phyloP scores from a whole-genome alignment of 495 filamentous ascomycete genomes.

The Aspergillus incahuasiensis region DNA sequence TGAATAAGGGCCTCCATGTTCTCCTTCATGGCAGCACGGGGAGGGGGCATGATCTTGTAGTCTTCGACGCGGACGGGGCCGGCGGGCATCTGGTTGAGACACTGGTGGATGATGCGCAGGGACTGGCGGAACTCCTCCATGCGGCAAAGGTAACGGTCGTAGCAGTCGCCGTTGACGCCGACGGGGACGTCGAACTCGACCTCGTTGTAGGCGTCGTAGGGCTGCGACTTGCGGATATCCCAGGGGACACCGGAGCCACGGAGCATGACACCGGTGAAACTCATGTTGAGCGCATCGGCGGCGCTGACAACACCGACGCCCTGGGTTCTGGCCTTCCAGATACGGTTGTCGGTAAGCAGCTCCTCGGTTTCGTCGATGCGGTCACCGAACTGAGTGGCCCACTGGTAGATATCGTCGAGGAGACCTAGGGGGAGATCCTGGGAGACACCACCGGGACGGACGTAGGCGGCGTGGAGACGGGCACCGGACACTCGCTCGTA shows the following conservation, averaged over 20 bases:
- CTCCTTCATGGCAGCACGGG: constrained; percentile 98
- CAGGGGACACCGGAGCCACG: constrained; percentile 95
- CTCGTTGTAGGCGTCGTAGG: constrained; percentile 95
- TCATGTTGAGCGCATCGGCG: constrained; percentile 89
- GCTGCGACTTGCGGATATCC: constrained; percentile 92
- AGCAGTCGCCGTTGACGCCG: constrained; percentile 95
- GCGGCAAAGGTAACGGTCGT: constrained; percentile 96
- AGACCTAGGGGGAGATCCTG: constrained; percentile 94
- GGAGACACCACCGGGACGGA: constrained; percentile 93
- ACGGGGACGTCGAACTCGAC: constrained; percentile 99
- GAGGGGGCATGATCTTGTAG: constrained; percentile 97
- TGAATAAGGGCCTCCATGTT: constrained; percentile 99
- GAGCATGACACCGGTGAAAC: constrained; percentile 96
- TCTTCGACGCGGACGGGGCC: constrained; percentile 94
- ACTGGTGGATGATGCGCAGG: constrained; percentile 97
- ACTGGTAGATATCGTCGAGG: constrained; percentile 99
- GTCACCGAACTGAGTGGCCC: constrained; percentile 99
- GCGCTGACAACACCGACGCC: constrained; percentile 89
- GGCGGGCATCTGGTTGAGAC: constrained; percentile 96
- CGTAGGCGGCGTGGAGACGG: constrained; percentile 96
- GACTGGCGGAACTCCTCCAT: constrained; percentile 99
- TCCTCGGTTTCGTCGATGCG: constrained; percentile 99
- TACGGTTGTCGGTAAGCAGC: constrained; percentile 97
- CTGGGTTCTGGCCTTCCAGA: constrained; percentile 92
- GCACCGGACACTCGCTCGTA: constrained; percentile 99